Evolutionary conservation across 768 basidiomycete species (phyloP).

Genomic region (Hygrocybe coccinea): DNA sequence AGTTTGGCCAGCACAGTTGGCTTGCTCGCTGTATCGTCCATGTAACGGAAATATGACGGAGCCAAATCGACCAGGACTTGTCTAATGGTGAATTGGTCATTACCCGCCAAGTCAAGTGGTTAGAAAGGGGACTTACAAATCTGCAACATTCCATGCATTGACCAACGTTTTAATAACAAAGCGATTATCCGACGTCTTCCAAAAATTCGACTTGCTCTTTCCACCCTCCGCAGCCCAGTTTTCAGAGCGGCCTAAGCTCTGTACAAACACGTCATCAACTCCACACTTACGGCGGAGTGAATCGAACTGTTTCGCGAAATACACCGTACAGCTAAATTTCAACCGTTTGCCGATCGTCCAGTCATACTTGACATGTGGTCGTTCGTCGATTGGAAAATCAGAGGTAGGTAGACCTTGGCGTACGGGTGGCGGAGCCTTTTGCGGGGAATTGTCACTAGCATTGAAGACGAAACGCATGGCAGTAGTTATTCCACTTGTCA

Average conservation of each 20-base stretch:
- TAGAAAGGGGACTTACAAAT: constrained; percentile 52
- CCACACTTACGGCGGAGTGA: constrained; percentile 59
- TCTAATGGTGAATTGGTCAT: constrained; percentile 31
- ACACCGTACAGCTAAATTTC: constrained; percentile 76
- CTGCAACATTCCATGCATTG: constrained; percentile 82
- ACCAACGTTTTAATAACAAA: constrained; percentile 85
- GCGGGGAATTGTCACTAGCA: constrained; percentile 28
- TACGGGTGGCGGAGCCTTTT: constrained; percentile 39
- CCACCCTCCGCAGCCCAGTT: constrained; percentile 77
- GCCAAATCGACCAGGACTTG: constrained; percentile 75
- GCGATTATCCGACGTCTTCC: constrained; percentile 73
- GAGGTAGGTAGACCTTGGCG: constrained; percentile 47
- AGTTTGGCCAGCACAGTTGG: constrained; percentile 74
- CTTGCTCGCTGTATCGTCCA: constrained; percentile 62
- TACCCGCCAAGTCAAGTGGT: too few species aligned
- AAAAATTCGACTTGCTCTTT: constrained; percentile 76
- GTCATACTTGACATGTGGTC: constrained; percentile 80
- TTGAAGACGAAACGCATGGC: constrained; percentile 59
- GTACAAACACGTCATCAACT: constrained; percentile 54
- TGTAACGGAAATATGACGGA: constrained; percentile 75
- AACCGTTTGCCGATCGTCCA: constrained; percentile 71
- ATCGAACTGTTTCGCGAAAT: constrained; percentile 81
- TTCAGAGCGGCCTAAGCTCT: constrained; percentile 53
- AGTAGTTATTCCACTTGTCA: constrained; percentile 50
- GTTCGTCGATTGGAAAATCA: constrained; percentile 51